Evolutionary conservation across 1,284 basidiomycete genomes (phyloP), one percentile per base, ranked within the genome.

Genomic region (Trametes versicolor): DNA sequence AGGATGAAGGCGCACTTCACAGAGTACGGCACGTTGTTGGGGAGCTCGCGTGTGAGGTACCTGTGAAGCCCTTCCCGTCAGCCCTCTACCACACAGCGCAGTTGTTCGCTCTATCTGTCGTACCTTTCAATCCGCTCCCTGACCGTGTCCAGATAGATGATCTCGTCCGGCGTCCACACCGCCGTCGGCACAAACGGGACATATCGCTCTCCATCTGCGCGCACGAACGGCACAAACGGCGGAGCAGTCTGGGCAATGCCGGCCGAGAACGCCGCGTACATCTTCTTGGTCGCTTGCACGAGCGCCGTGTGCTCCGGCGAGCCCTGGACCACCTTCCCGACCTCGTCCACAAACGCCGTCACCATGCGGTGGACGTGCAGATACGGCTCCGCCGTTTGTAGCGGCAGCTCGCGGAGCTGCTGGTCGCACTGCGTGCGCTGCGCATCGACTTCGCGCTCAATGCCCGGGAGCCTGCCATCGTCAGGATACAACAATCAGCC

Each of bases 21-120:
- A 36, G 82, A 79, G 49, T 82, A 87, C 0, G 85, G 86, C 23
- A 86, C 76, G 50, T 85, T 80, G 2, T 77, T 76, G 0, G 84
- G 85, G 7, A 87, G 77, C 59, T 87, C 85, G 80, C 85, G 86
- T 2, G 75, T 77, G 15, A 78, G 79, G 13, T 79, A 81, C 1
- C 85, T 87, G 45, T 10, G 17, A 43, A 19, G 23, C 29, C 8
- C 9, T 12, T n/a, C 23, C 7, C 10, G 25, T 25, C 10, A 48
- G 45, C 43, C 43, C 21, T 48, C 23, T 25, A 9, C 21, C 25
- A 23, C 23, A 48, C 15, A 43, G 17, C 15, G 21, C 10, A 4
- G 7, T 25, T 12, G 45, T 8, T 19, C 43, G 43, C 8, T 23
- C 21, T 15, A 25, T 4, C 10, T 10, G 15, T 9, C 69, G 12